A percentile compares a stretch with the other conserved stretches of the same genome.
These are phyloP conservation scores for Cytospora piceicola DNA, from an alignment of 2,329 filamentous ascomycete genomes.

Conservation along the genomic window DNA sequence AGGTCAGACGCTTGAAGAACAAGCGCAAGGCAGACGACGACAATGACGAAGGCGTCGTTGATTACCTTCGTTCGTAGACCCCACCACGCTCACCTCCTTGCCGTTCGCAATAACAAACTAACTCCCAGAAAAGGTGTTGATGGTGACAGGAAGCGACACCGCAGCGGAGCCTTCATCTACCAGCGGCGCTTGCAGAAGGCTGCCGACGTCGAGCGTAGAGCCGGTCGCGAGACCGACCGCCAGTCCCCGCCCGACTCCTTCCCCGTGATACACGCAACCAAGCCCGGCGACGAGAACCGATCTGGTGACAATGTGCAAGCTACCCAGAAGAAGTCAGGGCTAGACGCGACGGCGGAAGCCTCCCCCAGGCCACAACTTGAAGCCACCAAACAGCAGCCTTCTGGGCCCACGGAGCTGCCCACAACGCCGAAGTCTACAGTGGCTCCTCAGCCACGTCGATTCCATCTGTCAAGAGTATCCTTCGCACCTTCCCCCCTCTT, in stretches of 20 bases:
- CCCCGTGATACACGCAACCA: slow-evolving; percentile 56
- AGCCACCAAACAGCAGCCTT: neutral
- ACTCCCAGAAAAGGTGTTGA: slow-evolving; percentile 51
- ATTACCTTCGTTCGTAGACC: slow-evolving; percentile 55
- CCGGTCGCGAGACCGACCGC: slow-evolving; percentile 35
- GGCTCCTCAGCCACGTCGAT: slow-evolving; percentile 51
- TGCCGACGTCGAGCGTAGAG: slow-evolving; percentile 37
- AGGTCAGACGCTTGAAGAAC: slow-evolving; percentile 50
- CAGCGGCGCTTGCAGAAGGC: slow-evolving; percentile 50
- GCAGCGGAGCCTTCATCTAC: slow-evolving; percentile 59
- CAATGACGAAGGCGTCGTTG: slow-evolving; percentile 56
- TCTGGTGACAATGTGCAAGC: slow-evolving; percentile 33
- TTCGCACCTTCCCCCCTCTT: slow-evolving; percentile 42
- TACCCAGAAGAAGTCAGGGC: neutral
- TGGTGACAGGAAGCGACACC: slow-evolving; percentile 55
- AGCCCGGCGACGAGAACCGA: slow-evolving; percentile 43
- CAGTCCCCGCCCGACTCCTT: slow-evolving; percentile 31
- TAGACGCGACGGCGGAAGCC: neutral
- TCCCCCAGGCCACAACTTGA: slow-evolving; percentile 1
- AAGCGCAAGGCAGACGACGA: slow-evolving; percentile 59
- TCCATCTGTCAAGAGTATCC: slow-evolving; percentile 58
- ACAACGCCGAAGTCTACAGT: slow-evolving; percentile 23
- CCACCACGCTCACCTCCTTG: slow-evolving; percentile 20
- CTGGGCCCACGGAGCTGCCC: neutral
- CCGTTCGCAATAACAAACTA: slow-evolving; percentile 16